Evolutionary conservation across 2,329 filamentous ascomycete species (phyloP), one percentile per base, ranked within the genome.

Genomic region (Botrytis fabae): DNA sequence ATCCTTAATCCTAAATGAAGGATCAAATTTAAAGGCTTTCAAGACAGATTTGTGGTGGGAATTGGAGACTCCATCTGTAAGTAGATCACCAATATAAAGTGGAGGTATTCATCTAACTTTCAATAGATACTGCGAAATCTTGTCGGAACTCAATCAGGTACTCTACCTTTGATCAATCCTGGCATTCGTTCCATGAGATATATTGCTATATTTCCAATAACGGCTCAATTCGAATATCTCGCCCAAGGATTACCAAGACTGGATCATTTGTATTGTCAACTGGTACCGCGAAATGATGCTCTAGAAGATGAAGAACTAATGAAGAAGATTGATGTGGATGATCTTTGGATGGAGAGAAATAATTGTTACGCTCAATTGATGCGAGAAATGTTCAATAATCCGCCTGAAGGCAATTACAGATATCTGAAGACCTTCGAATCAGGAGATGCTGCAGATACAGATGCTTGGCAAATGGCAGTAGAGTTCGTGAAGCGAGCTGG

Each of bases 1-100:
- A 0, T 85, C 87, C 28, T 78, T 94, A 0, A 83, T 87, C 2
- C 87, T 94, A 75, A 95, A 95, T 79, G 92, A 95, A 82, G 91
- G 92, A 14, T 93, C 91, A 0, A 93, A 89, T 7, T 86, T 92
- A n/a, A 86, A 86, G 73, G 91, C 89, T 9, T 95, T 87, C 69
- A 71, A 74, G 64, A 90, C 88, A 6, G 92, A 93, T 80, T 90
- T 93, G 77, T 93, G 91, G 81, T 93, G 91, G 78, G 84, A 90
- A 51, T 89, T 89, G 62, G 84, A 85, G 1, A 86, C 91, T 46
- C 79, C 80, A 62, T 81, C 80, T 28, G 10, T 91, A 73, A 73
- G 78, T 75, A 65, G 68, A 28, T 44, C 20, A 12, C 46, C 10
- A 18, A 22, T 60, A 32, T 35, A 16, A 73, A 62, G 35, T 38